Evolutionary conservation across 257 asterid genomes (phyloP).

Genomic region (Parsonsia alboflavescens): DNA sequence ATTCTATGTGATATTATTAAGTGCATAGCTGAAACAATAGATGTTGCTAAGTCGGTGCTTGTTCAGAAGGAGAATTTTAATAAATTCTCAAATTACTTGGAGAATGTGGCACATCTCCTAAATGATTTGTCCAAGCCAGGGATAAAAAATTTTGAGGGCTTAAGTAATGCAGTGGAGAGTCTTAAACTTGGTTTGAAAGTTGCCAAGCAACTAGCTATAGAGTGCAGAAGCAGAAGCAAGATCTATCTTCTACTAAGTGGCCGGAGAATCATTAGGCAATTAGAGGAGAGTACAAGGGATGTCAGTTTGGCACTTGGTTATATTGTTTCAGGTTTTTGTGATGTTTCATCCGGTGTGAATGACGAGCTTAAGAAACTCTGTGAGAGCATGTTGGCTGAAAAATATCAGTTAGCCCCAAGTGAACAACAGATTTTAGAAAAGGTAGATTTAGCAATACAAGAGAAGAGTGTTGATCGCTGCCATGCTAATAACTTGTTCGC

Average conservation of each 20-base stretch:
- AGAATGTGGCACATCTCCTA: neutral
- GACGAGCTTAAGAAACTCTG: neutral
- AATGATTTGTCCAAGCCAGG: neutral
- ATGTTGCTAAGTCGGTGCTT: neutral
- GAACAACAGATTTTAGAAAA: neutral
- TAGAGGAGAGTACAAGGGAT: neutral
- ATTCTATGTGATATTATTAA: neutral
- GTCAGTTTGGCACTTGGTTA: neutral
- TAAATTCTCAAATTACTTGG: neutral
- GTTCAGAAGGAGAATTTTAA: neutral
- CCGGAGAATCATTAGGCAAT: neutral
- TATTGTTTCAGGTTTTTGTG: neutral
- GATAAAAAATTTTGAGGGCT: neutral
- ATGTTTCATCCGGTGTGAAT: neutral
- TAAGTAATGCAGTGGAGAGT: neutral
- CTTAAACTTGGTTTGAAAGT: neutral
- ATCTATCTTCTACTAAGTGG: neutral
- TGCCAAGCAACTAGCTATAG: neutral
- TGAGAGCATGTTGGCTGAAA: neutral
- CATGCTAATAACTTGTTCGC: neutral
- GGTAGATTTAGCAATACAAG: conserved; percentile 5
- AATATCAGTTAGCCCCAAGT: neutral
- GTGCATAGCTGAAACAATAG: neutral
- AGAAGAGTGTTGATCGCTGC: neutral
- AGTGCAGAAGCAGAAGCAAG: neutral